A percentile compares a stretch with the other conserved stretches of the same genome.
Conservation (phyloP, 1,284 basidiomycete genomes). For the Ustilago nuda region DNA sequence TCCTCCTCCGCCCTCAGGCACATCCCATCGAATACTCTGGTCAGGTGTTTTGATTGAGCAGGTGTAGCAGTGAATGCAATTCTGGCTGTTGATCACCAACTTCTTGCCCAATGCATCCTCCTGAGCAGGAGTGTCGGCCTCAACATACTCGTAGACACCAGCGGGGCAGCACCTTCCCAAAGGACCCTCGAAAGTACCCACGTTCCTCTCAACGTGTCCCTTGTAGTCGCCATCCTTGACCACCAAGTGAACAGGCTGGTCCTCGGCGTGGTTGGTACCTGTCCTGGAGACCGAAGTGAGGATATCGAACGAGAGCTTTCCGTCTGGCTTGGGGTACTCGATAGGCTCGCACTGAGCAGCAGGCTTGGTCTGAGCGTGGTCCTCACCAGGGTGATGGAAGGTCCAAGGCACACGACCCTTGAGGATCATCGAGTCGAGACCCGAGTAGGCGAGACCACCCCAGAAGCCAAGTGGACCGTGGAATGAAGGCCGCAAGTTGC, state of each 20-base stretch:
- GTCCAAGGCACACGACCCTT: constrained; percentile 93
- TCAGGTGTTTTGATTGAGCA: constrained; percentile 68
- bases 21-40: constrained; percentile 65
- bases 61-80: constrained; percentile 69
- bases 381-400: constrained; percentile 78
- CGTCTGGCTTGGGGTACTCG: constrained; percentile 88
- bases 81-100: constrained; percentile 94
- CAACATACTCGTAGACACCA: constrained; percentile 96
- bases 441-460: constrained; percentile 91
- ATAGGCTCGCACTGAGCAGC: constrained; percentile 79
- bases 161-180: constrained; percentile 92
- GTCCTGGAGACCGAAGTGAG: constrained; percentile 90
- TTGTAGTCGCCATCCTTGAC: constrained; percentile 73
- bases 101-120: constrained; percentile 79
- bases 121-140: constrained; percentile 73
- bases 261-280: constrained; percentile 95
- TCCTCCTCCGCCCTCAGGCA: constrained; percentile 68
- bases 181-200: constrained; percentile 81
- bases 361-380: constrained; percentile 73
- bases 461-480: constrained; percentile 84
- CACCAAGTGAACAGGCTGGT: constrained; percentile 88
- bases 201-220: constrained; percentile 78
- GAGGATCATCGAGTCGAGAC: constrained; percentile 86
- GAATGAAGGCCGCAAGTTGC: constrained; percentile 93
- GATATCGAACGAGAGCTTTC: constrained; percentile 92